Conservation (phyloP, 2,329 filamentous ascomycete species). For the Basipetospora chlamydospora region DNA sequence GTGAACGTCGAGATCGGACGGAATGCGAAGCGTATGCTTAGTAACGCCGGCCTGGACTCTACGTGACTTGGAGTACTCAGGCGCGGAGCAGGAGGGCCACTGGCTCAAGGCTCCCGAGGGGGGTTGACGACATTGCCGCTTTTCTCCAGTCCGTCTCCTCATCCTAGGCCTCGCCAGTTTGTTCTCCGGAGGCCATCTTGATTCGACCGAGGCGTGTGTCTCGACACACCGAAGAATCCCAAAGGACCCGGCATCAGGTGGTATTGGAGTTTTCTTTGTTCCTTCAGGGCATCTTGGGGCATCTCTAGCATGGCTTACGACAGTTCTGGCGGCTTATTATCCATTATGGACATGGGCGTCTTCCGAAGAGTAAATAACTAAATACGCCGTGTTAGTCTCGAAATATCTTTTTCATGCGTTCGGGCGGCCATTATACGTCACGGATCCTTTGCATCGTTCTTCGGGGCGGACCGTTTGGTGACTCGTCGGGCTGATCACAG, state of each 20-base stretch:
- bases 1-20: slow-evolving; percentile 27
- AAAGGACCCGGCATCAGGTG: neutral
- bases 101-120: slow-evolving; percentile 32
- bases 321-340: neutral
- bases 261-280: neutral
- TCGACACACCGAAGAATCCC: too few species aligned
- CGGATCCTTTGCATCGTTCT: too few species aligned
- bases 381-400: too few species aligned
- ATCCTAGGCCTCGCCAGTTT: neutral
- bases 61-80: slow-evolving; percentile 24
- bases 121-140: slow-evolving; percentile 23
- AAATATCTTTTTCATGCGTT: too few species aligned
- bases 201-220: too few species aligned
- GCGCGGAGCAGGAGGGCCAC: slow-evolving; percentile 22
- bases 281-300: too few species aligned
- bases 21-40: slow-evolving; percentile 17
- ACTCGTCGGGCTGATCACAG: too few species aligned
- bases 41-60: slow-evolving; percentile 17
- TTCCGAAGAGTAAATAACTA: too few species aligned
- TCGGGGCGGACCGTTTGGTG: too few species aligned
- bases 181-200: too few species aligned
- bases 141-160: slow-evolving; percentile 6
- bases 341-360: too few species aligned
- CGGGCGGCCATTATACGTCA: too few species aligned
- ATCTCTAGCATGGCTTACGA: neutral